Conservation (phyloP, 345 rosid species). For the Moringa oleifera region DNA sequence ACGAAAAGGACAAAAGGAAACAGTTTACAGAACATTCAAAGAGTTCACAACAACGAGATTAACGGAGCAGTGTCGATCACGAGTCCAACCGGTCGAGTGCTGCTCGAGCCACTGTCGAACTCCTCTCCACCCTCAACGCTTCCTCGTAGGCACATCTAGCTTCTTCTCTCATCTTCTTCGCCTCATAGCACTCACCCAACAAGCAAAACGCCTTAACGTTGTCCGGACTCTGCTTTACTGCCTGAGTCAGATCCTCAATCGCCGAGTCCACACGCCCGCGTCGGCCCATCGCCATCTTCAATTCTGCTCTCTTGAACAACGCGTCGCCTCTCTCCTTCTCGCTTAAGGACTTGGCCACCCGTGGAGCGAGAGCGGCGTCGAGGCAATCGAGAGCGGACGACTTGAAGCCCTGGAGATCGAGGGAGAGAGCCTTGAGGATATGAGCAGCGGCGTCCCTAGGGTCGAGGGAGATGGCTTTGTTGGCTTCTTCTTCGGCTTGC, state of each 20-base stretch:
- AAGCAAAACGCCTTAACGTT: slow-evolving; percentile 22
- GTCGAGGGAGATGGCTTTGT: slow-evolving; percentile 35
- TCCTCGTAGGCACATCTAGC: slow-evolving; percentile 23
- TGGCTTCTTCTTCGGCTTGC: slow-evolving; percentile 51
- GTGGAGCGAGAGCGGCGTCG: slow-evolving; percentile 44
- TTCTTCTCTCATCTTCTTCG: slow-evolving; percentile 17
- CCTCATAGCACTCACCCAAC: slow-evolving; percentile 47
- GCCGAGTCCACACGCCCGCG: slow-evolving; percentile 55
- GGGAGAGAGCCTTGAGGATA: slow-evolving; percentile 45
- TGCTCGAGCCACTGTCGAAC: slow-evolving; percentile 23
- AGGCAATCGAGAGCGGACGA: slow-evolving; percentile 51
- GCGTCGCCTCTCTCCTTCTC: slow-evolving; percentile 43
- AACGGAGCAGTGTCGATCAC: not conserved
- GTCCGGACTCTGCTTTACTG: slow-evolving; percentile 28
- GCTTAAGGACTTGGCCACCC: slow-evolving; percentile 34
- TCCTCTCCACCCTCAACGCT: slow-evolving; percentile 26
- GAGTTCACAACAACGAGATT: not conserved
- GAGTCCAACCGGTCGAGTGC: slow-evolving; percentile 35
- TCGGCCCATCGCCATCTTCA: slow-evolving; percentile 45
- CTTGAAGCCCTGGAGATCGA: slow-evolving; percentile 48
- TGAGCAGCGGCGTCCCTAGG: slow-evolving; percentile 56
- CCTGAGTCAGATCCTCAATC: slow-evolving; percentile 48
- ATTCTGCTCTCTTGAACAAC: slow-evolving; percentile 51
- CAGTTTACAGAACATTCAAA: not conserved
- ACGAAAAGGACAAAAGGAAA: not conserved